These are phyloP conservation scores for Populus davidiana DNA, from an alignment of 345 rosid species.

Conservation along the genomic window DNA sequence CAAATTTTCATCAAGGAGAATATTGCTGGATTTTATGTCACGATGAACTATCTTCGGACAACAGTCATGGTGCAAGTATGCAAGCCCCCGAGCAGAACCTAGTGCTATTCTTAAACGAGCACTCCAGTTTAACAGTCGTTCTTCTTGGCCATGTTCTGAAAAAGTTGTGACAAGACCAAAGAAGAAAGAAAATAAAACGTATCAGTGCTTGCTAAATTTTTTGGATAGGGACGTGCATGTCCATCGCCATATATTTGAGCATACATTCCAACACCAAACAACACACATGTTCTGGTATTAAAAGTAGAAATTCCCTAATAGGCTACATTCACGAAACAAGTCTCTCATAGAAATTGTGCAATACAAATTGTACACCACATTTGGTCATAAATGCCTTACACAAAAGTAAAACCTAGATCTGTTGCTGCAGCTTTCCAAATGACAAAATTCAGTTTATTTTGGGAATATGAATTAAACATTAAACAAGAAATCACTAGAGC, in stretches of 20 bases:
- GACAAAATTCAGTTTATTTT: too few species aligned
- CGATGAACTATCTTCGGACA: slow-evolving; percentile 83
- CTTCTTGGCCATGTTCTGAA: slow-evolving; percentile 38
- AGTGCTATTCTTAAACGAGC: slow-evolving; percentile 66
- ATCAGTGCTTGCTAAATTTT: neutral
- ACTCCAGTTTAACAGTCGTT: slow-evolving; percentile 57
- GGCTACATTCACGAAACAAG: neutral
- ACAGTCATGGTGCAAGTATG: slow-evolving; percentile 90
- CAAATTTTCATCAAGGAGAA: slow-evolving; percentile 81
- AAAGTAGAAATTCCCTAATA: neutral
- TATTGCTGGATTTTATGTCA: slow-evolving; percentile 91
- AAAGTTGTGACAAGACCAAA: neutral
- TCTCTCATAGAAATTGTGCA: neutral
- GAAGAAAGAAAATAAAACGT: neutral
- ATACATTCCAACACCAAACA: neutral
- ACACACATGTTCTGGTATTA: neutral
- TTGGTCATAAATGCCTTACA: neutral
- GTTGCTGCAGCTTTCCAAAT: too few species aligned
- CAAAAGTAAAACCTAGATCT: neutral
- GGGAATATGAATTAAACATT: too few species aligned
- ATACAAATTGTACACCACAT: neutral
- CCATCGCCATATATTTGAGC: neutral
- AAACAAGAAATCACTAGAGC: too few species aligned
- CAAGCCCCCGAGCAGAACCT: slow-evolving; percentile 86
- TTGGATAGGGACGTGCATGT: neutral